Evolutionary conservation across 1,284 basidiomycete genomes (phyloP).

Genomic region (Cutaneotrichosporon mucoides): DNA sequence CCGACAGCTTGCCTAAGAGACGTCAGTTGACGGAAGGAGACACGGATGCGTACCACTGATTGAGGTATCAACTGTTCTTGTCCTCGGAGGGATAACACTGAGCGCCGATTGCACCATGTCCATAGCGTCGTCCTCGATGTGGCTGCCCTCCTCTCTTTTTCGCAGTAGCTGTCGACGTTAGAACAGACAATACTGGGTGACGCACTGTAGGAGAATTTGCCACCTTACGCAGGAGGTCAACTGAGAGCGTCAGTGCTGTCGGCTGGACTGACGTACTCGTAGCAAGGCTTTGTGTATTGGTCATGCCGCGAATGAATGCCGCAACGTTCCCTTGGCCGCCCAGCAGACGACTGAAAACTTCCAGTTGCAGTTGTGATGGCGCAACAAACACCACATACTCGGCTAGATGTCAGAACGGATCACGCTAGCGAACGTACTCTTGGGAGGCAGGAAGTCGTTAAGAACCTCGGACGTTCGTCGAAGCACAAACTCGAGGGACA

Average conservation of each 20-base stretch:
- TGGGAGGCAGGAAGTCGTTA: conserved; percentile 81
- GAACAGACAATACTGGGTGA: neutral
- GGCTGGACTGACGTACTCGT: conserved; percentile 56
- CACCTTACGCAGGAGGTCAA: conserved; percentile 68
- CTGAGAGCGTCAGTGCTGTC: conserved; percentile 16
- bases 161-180: conserved; percentile 57
- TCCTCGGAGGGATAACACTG: neutral
- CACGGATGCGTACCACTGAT: conserved; percentile 13
- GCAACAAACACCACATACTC: conserved; percentile 92
- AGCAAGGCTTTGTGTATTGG: conserved; percentile 74
- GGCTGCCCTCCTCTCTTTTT: conserved; percentile 56
- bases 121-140: conserved; percentile 50
- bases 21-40: neutral
- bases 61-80: conserved; percentile 1
- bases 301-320: conserved; percentile 63
- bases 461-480: conserved; percentile 80
- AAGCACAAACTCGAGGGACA: conserved; percentile 83
- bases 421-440: conserved; percentile 57
- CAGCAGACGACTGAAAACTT: conserved; percentile 64
- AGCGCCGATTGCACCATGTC: conserved; percentile 60
- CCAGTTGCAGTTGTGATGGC: conserved; percentile 73
- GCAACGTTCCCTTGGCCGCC: conserved; percentile 54
- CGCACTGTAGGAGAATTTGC: conserved; percentile 78
- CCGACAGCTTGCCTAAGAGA: conserved; percentile 66
- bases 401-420: conserved; percentile 53